Percentiles rank a stretch among this genome's conserved stretches.
These are phyloP conservation scores for Oryza brachyantha DNA, from an alignment of 176 grass and related monocot genomes.

Conservation along the genomic window DNA sequence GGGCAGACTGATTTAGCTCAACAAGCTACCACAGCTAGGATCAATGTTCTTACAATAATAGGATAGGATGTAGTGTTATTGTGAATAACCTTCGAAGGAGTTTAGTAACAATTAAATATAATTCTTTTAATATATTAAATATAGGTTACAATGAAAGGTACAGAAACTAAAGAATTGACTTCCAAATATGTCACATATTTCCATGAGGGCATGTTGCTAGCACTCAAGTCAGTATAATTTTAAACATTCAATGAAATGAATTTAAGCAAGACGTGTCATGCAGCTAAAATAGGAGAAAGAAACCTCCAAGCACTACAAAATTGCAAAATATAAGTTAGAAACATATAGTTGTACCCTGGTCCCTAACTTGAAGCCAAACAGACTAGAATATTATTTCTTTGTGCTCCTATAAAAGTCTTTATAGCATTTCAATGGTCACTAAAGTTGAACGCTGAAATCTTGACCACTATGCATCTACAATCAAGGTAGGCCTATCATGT, in stretches of 20 bases:
- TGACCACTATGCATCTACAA: background rate
- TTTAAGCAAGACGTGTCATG: background rate
- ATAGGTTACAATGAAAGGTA: background rate
- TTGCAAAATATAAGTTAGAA: background rate
- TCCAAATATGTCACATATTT: no score
- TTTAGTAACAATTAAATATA: background rate
- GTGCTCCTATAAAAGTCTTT: background rate
- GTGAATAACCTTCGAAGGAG: background rate
- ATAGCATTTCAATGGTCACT: background rate
- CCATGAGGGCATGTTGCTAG: no score
- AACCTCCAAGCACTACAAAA: background rate
- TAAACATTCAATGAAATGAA: background rate
- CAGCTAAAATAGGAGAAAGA: background rate
- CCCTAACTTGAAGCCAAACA: background rate
- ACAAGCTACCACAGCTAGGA: background rate
- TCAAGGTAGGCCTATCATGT: background rate
- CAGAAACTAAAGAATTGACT: background rate
- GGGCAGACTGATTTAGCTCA: background rate
- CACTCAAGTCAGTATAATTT: no score
- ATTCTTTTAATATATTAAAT: background rate
- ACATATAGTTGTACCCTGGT: background rate
- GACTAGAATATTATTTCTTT: no score
- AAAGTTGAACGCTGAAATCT: background rate
- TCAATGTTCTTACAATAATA: background rate
- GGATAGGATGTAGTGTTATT: background rate